Conservation (phyloP, 2,329 filamentous ascomycete species). For the Claviceps quebecensis region DNA sequence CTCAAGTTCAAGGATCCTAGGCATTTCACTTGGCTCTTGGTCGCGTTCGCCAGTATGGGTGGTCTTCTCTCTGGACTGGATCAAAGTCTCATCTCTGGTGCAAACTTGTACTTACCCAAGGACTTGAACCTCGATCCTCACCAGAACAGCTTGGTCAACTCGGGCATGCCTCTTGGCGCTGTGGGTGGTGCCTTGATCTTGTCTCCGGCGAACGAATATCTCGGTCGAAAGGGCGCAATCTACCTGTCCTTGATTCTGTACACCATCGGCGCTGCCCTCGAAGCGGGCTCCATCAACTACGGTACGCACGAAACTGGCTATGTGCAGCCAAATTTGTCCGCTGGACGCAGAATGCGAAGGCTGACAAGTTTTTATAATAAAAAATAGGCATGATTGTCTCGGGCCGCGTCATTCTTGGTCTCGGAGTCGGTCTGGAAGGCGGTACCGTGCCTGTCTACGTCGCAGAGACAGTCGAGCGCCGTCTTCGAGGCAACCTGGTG, state of each 20-base stretch:
- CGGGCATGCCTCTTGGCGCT: conserved; percentile 57
- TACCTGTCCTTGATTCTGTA: conserved; percentile 56
- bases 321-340: not conserved
- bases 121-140: conserved; percentile 40
- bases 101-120: conserved; percentile 49
- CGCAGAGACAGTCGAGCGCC: conserved; percentile 54
- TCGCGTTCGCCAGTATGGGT: conserved; percentile 62
- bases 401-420: conserved; percentile 52
- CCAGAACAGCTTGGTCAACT: conserved; percentile 53
- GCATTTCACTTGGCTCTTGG: conserved; percentile 51
- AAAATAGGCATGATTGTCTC: conserved; percentile 48
- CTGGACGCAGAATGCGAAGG: too few relatives aligned
- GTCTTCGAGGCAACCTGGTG: conserved; percentile 56
- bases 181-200: conserved; percentile 56
- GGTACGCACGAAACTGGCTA: conserved; percentile 18
- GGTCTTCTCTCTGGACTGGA: conserved; percentile 59
- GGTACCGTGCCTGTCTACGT: conserved; percentile 65
- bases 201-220: conserved; percentile 51
- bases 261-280: conserved; percentile 53
- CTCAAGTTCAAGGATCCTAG: conserved; percentile 47
- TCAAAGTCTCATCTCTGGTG: conserved; percentile 59
- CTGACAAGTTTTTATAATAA: not conserved
- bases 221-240: conserved; percentile 54
- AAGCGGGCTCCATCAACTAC: conserved; percentile 54
- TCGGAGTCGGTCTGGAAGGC: conserved; percentile 59